Conservation (phyloP, 75 land plant genomes). For the Pinus albicaulis region DNA sequence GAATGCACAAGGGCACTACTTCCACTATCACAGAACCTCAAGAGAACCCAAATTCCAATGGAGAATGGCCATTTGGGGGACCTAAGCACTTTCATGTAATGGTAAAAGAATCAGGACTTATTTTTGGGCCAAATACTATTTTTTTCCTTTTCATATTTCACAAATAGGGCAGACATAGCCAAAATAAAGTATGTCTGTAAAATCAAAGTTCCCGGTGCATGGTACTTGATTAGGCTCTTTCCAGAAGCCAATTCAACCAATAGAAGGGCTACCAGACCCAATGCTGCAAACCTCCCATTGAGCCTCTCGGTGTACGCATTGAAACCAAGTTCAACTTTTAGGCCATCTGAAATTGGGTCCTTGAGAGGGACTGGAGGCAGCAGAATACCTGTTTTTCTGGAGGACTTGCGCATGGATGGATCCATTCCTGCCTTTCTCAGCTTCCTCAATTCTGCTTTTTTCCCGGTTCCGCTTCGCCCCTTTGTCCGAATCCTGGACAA, state of each 20-base stretch:
- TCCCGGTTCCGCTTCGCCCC: slow-evolving; percentile 59
- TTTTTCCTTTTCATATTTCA: slow-evolving; percentile 86
- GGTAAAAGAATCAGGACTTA: not conserved
- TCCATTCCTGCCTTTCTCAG: slow-evolving; percentile 31
- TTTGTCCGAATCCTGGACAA: slow-evolving; percentile 55
- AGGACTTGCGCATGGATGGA: slow-evolving; percentile 7
- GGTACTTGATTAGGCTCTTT: slow-evolving; percentile 58
- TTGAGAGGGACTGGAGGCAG: slow-evolving; percentile 77
- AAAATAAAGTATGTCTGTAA: slow-evolving; percentile 71
- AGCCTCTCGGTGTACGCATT: slow-evolving; percentile 73
- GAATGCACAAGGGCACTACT: too few species aligned
- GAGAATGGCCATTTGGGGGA: too few species aligned
- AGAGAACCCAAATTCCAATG: too few species aligned
- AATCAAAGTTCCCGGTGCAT: slow-evolving; percentile 51
- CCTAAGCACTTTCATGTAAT: too few species aligned
- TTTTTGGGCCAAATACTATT: slow-evolving; percentile 75
- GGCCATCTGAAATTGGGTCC: slow-evolving; percentile 60
- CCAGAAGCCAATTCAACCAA: slow-evolving; percentile 83
- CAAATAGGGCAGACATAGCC: slow-evolving; percentile 53
- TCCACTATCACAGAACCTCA: too few species aligned
- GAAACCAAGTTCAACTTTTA: slow-evolving; percentile 78
- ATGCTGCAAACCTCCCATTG: slow-evolving; percentile 68
- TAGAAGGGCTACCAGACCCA: slow-evolving; percentile 74
- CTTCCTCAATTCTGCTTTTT: slow-evolving; percentile 78
- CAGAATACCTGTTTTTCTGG: slow-evolving; percentile 24